Percentiles rank a stretch among this genome's conserved stretches.
Evolutionary conservation across 2,329 filamentous ascomycete species (phyloP).

Genomic region (Fusarium azukiicola): DNA sequence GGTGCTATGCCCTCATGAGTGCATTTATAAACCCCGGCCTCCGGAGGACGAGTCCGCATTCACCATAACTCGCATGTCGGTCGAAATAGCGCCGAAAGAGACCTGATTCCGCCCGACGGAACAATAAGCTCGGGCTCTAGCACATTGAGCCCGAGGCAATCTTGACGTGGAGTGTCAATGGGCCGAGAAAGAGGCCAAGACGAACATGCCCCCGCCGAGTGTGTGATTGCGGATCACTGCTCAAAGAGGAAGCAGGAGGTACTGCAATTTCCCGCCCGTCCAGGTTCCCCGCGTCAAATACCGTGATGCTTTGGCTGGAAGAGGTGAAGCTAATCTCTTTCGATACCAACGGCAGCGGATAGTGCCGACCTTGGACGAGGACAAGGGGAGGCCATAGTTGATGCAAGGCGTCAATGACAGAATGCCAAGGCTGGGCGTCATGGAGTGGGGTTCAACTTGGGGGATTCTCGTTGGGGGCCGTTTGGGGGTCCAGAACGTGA

Average conservation of each 20-base stretch:
- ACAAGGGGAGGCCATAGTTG: background rate
- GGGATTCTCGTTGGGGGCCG: background rate
- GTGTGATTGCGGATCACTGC: constrained; percentile 21
- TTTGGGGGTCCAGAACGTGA: constrained; percentile 13
- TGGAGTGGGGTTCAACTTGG: constrained; percentile 10
- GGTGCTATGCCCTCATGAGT: constrained; percentile 42
- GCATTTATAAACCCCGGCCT: background rate
- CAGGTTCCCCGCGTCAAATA: constrained; percentile 28
- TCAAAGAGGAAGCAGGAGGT: background rate
- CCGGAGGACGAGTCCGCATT: constrained; percentile 23
- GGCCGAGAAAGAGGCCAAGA: background rate
- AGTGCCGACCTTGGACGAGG: constrained; percentile 3
- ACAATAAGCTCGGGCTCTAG: background rate
- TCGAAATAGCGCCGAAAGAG: constrained; percentile 22
- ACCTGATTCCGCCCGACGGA: background rate
- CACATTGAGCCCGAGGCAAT: background rate
- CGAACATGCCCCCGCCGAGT: background rate
- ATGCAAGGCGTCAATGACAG: constrained; percentile 15
- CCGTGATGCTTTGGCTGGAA: constrained; percentile 10
- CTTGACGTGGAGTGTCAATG: constrained; percentile 3
- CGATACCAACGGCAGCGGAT: background rate
- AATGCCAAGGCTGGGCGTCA: constrained; percentile 6
- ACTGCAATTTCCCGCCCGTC: constrained; percentile 34
- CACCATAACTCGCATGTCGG: constrained; percentile 41
- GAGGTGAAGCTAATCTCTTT: constrained; percentile 10